Percentiles rank a stretch among this genome's conserved stretches.
These are phyloP conservation scores for Jimgerdemannia lactiflua DNA, from an alignment of 192 early-diverging fungal genomes.

Conservation along the genomic window DNA sequence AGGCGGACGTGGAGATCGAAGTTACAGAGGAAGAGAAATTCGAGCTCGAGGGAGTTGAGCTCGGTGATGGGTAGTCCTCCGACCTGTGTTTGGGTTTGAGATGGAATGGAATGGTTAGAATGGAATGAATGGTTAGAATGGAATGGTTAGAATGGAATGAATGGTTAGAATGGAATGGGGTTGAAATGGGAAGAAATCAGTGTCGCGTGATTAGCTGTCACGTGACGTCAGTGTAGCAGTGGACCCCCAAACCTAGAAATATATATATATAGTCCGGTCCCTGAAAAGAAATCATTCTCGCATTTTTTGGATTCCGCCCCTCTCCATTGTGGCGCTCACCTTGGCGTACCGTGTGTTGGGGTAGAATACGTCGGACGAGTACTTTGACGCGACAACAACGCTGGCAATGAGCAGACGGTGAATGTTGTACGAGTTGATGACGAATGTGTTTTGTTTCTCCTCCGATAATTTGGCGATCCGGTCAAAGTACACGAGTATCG, in stretches of 20 bases:
- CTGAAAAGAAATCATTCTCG: neutral
- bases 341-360: slow-evolving; percentile 72
- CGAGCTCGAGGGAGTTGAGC: slow-evolving; percentile 73
- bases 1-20: slow-evolving; percentile 67
- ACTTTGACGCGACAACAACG: slow-evolving; percentile 72
- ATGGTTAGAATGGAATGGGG: too few species aligned
- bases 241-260: neutral
- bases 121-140: too few species aligned
- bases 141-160: too few species aligned
- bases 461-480: slow-evolving; percentile 45
- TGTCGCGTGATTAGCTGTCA: too few species aligned
- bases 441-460: slow-evolving; percentile 42
- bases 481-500: slow-evolving; percentile 74
- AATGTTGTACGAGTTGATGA: slow-evolving; percentile 63
- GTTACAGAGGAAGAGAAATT: slow-evolving; percentile 67
- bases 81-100: slow-evolving; percentile 38
- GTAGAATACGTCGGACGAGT: slow-evolving; percentile 72
- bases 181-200: too few species aligned
- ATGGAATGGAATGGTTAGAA: neutral
- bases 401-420: slow-evolving; percentile 69
- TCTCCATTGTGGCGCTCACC: slow-evolving; percentile 21
- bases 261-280: neutral
- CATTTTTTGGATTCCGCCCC: too few species aligned
- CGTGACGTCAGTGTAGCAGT: too few species aligned
- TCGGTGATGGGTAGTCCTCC: slow-evolving; percentile 69